Evolutionary conservation across 306 rosid species (phyloP).

Genomic region (Sicyos edulis): DNA sequence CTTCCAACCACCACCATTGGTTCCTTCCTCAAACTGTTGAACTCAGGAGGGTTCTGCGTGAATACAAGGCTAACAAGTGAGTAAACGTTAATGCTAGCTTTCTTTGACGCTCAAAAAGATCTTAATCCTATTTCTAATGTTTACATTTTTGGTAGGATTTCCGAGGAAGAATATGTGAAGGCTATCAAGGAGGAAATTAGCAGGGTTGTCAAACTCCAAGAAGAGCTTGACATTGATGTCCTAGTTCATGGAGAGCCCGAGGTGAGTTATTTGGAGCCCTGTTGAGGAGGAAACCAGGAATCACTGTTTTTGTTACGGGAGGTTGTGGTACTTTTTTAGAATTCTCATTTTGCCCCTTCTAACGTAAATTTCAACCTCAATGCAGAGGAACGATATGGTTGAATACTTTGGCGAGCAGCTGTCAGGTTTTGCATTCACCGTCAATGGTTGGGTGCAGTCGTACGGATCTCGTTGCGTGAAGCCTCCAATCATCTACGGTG

Average conservation of each 20-base stretch:
- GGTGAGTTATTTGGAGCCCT: slow-evolving; percentile 36
- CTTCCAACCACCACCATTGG: slow-evolving; percentile 87
- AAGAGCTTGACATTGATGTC: slow-evolving; percentile 84
- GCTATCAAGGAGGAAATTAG: slow-evolving; percentile 69
- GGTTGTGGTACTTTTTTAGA: neutral
- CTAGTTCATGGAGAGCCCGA: slow-evolving; percentile 86
- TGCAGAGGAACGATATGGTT: slow-evolving; percentile 88
- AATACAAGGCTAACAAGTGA: slow-evolving; percentile 73
- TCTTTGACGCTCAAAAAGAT: too few species aligned
- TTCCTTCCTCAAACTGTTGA: slow-evolving; percentile 77
- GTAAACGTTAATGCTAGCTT: neutral
- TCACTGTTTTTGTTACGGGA: neutral
- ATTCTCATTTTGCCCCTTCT: neutral
- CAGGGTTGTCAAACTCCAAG: slow-evolving; percentile 76
- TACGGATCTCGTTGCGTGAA: slow-evolving; percentile 83
- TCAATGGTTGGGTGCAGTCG: slow-evolving; percentile 90
- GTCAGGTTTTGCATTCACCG: slow-evolving; percentile 81
- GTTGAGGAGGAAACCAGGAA: neutral
- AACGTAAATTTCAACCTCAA: slow-evolving; percentile 28
- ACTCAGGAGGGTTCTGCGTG: slow-evolving; percentile 73
- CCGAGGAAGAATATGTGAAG: slow-evolving; percentile 53
- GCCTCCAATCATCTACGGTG: slow-evolving; percentile 86
- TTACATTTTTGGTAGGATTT: slow-evolving; percentile 37
- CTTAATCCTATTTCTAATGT: too few species aligned
- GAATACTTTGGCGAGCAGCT: slow-evolving; percentile 91